phyloP scores from a whole-genome alignment of 495 filamentous ascomycete genomes.

The Penicillium longicatenatum region DNA sequence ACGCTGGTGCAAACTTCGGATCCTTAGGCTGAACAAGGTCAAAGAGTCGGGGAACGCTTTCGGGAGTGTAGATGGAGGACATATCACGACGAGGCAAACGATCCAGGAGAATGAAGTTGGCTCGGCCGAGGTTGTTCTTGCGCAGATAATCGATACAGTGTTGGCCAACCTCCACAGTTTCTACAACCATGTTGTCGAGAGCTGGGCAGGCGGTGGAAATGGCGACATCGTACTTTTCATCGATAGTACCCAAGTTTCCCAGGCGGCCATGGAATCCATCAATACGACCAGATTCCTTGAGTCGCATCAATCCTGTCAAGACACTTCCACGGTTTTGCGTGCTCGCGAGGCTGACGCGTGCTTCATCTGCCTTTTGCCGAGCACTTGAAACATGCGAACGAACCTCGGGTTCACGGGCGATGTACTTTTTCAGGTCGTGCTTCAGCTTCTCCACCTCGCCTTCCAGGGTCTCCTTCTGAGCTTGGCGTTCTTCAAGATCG shows the following conservation, averaged over 20 bases:
- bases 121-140: constrained; percentile 96
- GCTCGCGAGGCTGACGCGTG: constrained; percentile 80
- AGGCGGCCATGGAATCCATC: constrained; percentile 95
- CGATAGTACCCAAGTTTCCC: constrained; percentile 93
- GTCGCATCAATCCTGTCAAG: constrained; percentile 83
- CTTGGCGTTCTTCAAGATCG: constrained; percentile 75
- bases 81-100: constrained; percentile 78
- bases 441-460: constrained; percentile 73
- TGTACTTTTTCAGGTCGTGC: constrained; percentile 68
- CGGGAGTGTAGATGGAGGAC: constrained; percentile 78
- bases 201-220: constrained; percentile 94
- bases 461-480: constrained; percentile 68
- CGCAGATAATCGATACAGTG: constrained; percentile 97
- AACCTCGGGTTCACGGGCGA: constrained; percentile 75
- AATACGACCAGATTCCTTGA: constrained; percentile 94
- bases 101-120: constrained; percentile 94
- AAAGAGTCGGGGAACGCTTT: constrained; percentile 88
- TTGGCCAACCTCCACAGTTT: constrained; percentile 91
- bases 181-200: constrained; percentile 93
- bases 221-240: constrained; percentile 90
- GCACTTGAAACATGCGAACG: constrained; percentile 81
- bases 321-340: constrained; percentile 94
- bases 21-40: constrained; percentile 91
- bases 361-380: constrained; percentile 93
- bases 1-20: constrained; percentile 83